Conservation (phyloP, 2,329 filamentous ascomycete genomes). For the Curvularia lunata region DNA sequence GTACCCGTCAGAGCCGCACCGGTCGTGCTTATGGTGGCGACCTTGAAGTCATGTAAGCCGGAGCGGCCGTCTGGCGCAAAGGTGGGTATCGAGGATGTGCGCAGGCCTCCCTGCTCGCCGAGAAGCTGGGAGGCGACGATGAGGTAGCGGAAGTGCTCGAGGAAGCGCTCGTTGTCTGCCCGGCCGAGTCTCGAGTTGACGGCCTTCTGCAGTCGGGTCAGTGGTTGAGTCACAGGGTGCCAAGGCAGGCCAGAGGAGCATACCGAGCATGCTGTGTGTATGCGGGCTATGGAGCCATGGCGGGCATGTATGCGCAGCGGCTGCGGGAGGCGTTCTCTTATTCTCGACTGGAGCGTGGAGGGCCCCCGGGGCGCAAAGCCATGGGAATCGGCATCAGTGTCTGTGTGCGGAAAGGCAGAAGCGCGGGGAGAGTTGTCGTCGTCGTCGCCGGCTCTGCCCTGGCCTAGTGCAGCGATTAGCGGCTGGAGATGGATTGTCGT, state of each 20-base stretch:
- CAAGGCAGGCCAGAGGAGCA: neutral
- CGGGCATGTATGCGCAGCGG: slow-evolving; percentile 52
- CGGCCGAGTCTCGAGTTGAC: slow-evolving; percentile 75
- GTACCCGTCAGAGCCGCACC: slow-evolving; percentile 70
- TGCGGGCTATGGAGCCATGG: slow-evolving; percentile 46
- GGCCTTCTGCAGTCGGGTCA: slow-evolving; percentile 61
- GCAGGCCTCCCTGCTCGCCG: slow-evolving; percentile 62
- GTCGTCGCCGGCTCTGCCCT: slow-evolving; percentile 42
- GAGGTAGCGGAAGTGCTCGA: slow-evolving; percentile 92
- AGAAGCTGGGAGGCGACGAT: slow-evolving; percentile 91
- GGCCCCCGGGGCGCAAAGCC: slow-evolving; percentile 60
- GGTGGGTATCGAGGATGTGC: slow-evolving; percentile 39
- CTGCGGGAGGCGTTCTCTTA: slow-evolving; percentile 57
- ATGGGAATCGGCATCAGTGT: slow-evolving; percentile 7
- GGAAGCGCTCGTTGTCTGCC: slow-evolving; percentile 81
- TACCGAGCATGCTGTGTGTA: slow-evolving; percentile 50
- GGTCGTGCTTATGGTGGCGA: slow-evolving; percentile 62
- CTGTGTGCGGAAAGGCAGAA: slow-evolving; percentile 21
- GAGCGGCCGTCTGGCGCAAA: slow-evolving; percentile 33
- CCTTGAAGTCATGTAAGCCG: slow-evolving; percentile 44
- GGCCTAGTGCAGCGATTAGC: slow-evolving; percentile 41
- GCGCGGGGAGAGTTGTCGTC: slow-evolving; percentile 31
- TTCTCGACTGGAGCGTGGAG: slow-evolving; percentile 57
- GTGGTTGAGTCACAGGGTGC: neutral
- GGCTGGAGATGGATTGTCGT: slow-evolving; percentile 8